Percentiles rank a stretch among this genome's conserved stretches.
phyloP scores from a whole-genome alignment of 2,329 filamentous ascomycete species.

The Ophiostoma populinum region DNA sequence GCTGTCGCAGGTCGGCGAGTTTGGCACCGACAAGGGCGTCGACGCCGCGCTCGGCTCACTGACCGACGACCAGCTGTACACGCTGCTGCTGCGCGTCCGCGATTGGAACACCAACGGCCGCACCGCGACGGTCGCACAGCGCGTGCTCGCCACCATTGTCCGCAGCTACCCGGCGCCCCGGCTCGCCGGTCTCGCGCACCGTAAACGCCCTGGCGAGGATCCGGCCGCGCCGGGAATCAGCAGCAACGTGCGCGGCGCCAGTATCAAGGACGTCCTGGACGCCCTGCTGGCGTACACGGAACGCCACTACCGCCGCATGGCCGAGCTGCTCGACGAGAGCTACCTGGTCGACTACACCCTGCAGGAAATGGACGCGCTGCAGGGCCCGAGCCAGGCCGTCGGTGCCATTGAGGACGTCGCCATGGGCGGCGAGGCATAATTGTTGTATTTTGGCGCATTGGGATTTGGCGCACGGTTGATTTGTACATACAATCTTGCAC shows the following conservation, averaged over 20 bases:
- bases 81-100: constrained; percentile 61
- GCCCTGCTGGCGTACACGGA: constrained; percentile 85
- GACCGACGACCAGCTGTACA: constrained; percentile 71
- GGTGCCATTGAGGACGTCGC: constrained; percentile 12
- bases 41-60: constrained; percentile 70
- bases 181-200: constrained; percentile 48
- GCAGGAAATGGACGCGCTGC: constrained; percentile 70
- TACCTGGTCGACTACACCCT: constrained; percentile 89
- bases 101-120: constrained; percentile 97
- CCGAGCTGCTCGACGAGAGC: constrained; percentile 85
- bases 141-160: constrained; percentile 64
- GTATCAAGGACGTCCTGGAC: constrained; percentile 68
- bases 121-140: constrained; percentile 70
- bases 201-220: constrained; percentile 10
- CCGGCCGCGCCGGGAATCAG: constrained; percentile 20
- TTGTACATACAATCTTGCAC: no score
- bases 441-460: no score
- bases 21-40: constrained; percentile 34
- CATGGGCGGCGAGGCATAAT: constrained; percentile 11
- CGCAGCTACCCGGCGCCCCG: constrained; percentile 64
- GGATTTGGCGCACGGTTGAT: no score
- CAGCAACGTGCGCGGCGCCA: constrained; percentile 30
- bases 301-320: constrained; percentile 75
- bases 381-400: constrained; percentile 17
- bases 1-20: constrained; percentile 49